Evolutionary conservation across 345 rosid species (phyloP), one percentile per base, ranked within the genome.

Genomic region (Aegle marmelos): DNA sequence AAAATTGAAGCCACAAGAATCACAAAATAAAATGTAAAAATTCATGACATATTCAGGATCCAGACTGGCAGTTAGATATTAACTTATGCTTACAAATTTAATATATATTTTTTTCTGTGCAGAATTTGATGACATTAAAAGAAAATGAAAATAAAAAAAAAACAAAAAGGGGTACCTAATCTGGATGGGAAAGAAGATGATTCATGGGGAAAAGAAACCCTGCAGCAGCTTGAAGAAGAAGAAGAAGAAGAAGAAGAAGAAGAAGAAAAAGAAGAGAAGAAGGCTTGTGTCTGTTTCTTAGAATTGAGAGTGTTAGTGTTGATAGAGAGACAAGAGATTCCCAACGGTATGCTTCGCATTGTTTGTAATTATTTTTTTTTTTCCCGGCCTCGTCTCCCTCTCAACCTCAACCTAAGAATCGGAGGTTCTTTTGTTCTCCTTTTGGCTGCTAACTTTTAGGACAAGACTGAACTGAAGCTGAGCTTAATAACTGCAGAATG

Each of bases 271-370:
- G 86, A 73, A 22, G 83, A 81, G 77, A 65, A 73, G 68, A 39
- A 58, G 63, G 85, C 69, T 67, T 58, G 82, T 71, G 78, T 80
- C 64, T 68, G 82, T 74, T 78, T 84, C 64, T 82, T 79, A 80
- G 79, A 79, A 79, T 72, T 76, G 83, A 84, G 75, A 31, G 34
- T 65, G 80, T 58, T 73, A 54, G 75, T 62, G 79, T 64, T 76
- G 53, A 78, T 9, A 37, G 79, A 73, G 64, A 83, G 68, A 48
- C 90, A 85, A 61, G 84, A 88, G 76, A 86, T 75, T 83, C 93
- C 97, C 71, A 91, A 86, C 74, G 91, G 88, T 66, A 88, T 74
- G 78, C 94, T 87, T 93, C 86, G 86, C 98, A 94, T 93, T 81
- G 37, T 87, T 85, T 66, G 59, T 57, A 73, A 79, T n/a, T n/a